Evolutionary conservation across 768 basidiomycete genomes (phyloP).

Genomic region (Amanita rubescens): DNA sequence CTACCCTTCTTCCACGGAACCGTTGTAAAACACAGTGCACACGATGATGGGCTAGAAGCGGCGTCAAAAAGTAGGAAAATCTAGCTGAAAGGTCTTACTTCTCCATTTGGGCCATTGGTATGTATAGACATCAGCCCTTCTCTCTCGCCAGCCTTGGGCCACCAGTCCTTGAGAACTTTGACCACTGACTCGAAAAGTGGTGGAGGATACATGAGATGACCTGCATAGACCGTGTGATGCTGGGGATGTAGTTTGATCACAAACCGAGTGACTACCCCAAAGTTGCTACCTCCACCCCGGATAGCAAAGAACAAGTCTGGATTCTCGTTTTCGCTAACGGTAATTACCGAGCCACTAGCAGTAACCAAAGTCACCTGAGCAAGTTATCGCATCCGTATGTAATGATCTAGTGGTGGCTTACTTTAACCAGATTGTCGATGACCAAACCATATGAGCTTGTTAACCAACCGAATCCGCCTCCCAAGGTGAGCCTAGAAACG

Average conservation of each 20-base stretch:
- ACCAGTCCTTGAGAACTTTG: slow-evolving; percentile 31
- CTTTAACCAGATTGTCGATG: slow-evolving; percentile 40
- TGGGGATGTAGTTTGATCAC: slow-evolving; percentile 42
- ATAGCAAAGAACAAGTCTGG: slow-evolving; percentile 49
- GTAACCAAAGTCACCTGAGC: slow-evolving; percentile 36
- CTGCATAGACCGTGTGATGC: slow-evolving; percentile 38
- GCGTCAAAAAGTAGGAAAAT: neutral
- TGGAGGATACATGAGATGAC: slow-evolving; percentile 28
- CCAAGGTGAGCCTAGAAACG: slow-evolving; percentile 26
- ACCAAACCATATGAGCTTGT: slow-evolving; percentile 29
- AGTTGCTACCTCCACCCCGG: slow-evolving; percentile 46
- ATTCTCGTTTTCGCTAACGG: slow-evolving; percentile 28
- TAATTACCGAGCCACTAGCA: slow-evolving; percentile 34
- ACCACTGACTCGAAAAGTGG: slow-evolving; percentile 24
- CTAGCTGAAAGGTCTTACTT: slow-evolving; percentile 16
- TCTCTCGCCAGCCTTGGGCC: slow-evolving; percentile 24
- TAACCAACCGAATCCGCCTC: no score
- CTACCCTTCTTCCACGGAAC: slow-evolving; percentile 41
- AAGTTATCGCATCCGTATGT: neutral
- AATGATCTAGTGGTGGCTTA: slow-evolving; percentile 8
- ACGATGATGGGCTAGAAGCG: slow-evolving; percentile 30
- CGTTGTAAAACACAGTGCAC: slow-evolving; percentile 39
- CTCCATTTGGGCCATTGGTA: slow-evolving; percentile 30
- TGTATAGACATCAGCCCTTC: slow-evolving; percentile 31
- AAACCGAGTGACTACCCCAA: slow-evolving; percentile 52